Evolutionary conservation across 345 rosid genomes (phyloP).

Genomic region (Citrus cavaleriei): DNA sequence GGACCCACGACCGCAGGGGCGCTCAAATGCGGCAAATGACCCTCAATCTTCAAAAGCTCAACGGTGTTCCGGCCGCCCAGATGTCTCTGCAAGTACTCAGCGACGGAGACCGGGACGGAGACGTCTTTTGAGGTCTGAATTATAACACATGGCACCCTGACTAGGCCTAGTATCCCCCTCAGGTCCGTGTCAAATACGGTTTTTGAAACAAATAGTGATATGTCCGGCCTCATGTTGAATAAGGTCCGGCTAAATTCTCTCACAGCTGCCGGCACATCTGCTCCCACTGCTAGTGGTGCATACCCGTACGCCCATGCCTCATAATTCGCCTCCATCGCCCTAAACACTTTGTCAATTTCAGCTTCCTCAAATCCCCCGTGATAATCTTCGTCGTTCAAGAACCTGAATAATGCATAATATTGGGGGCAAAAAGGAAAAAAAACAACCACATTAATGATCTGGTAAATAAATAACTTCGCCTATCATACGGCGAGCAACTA

Average conservation of each 20-base stretch:
- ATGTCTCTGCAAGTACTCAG: constrained; percentile 55
- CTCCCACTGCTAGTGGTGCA: constrained; percentile 73
- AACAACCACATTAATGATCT: no score
- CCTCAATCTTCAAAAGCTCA: constrained; percentile 62
- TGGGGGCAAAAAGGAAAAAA: no score
- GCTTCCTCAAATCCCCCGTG: constrained; percentile 68
- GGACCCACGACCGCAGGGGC: constrained; percentile 65
- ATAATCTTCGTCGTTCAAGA: constrained; percentile 64
- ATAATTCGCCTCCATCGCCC: constrained; percentile 76
- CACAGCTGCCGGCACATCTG: constrained; percentile 79
- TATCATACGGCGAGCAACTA: no score
- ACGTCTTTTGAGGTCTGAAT: constrained; percentile 67
- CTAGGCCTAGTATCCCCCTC: constrained; percentile 65
- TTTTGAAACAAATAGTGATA: constrained; percentile 52
- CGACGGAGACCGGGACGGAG: constrained; percentile 66
- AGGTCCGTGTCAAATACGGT: constrained; percentile 69
- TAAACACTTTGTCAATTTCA: constrained; percentile 60
- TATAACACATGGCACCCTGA: constrained; percentile 58
- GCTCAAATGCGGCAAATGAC: constrained; percentile 84
- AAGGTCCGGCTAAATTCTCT: constrained; percentile 80
- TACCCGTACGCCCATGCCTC: constrained; percentile 79
- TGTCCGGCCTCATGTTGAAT: constrained; percentile 91
- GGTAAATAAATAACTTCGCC: no score
- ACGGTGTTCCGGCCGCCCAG: constrained; percentile 68
- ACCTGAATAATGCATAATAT: constrained; percentile 15